These are phyloP conservation scores for Corallochytrium limacisporum DNA, from an alignment of 78 protist genomes.

Conservation along the genomic window DNA sequence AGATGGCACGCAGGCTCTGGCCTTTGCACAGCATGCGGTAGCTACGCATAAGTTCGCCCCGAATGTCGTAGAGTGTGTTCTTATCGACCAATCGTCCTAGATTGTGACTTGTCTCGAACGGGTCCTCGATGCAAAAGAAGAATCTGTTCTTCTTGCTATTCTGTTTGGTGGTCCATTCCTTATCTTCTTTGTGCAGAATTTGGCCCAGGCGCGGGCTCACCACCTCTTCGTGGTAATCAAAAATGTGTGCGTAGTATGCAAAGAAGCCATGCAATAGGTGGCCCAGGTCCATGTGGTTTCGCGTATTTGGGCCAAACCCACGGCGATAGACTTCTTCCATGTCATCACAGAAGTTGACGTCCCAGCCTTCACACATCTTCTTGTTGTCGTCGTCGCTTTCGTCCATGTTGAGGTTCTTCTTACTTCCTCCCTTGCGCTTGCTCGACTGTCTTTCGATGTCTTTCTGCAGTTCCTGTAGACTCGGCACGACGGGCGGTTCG, in stretches of 20 bases:
- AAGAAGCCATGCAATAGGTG: constrained; percentile 17
- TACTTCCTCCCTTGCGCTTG: too few relatives aligned
- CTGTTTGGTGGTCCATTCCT: constrained; percentile 10
- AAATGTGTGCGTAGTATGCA: constrained; percentile 18
- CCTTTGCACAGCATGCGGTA: constrained; percentile 12
- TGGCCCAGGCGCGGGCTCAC: constrained; percentile 5
- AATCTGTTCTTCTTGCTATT: background rate
- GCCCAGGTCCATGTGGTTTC: background rate
- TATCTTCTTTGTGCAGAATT: constrained; percentile 7
- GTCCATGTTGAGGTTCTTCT: background rate
- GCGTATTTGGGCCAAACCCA: constrained; percentile 9
- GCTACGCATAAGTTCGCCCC: constrained; percentile 32
- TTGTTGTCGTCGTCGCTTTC: background rate
- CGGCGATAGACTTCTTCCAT: background rate
- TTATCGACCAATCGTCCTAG: constrained; percentile 16
- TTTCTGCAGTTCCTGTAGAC: too few relatives aligned
- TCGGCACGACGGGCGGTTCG: too few relatives aligned
- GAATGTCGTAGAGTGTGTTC: constrained; percentile 25
- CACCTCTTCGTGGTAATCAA: constrained; percentile 23
- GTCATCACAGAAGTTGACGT: background rate
- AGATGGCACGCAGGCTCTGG: background rate
- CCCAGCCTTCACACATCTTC: background rate
- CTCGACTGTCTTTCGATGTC: background rate
- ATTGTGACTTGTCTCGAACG: constrained; percentile 20
- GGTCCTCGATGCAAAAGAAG: constrained; percentile 32